These are phyloP conservation scores for Syzygium aqueum DNA, from an alignment of 345 rosid species.

Conservation along the genomic window DNA sequence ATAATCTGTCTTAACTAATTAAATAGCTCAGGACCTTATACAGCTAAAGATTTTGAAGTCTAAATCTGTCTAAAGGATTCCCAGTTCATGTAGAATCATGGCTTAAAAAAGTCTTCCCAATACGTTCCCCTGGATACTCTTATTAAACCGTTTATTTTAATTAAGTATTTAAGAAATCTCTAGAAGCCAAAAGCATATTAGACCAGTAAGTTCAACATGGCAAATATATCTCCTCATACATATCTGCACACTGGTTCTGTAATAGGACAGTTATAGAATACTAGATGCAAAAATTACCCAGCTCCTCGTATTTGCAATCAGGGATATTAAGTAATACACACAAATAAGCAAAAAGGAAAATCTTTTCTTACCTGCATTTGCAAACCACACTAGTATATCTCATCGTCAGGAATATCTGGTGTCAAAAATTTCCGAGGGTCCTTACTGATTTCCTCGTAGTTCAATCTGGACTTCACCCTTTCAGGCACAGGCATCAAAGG, in stretches of 20 bases:
- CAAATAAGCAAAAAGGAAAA: not conserved
- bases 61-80: not conserved
- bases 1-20: not conserved
- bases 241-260: not conserved
- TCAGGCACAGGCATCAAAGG: conserved; percentile 79
- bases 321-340: not conserved
- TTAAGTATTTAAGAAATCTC: not conserved
- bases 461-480: conserved; percentile 49
- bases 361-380: conserved; percentile 18
- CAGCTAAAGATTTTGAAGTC: not conserved
- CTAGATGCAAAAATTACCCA: not conserved
- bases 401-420: conserved; percentile 89
- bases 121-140: not conserved
- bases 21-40: not conserved
- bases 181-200: not conserved
- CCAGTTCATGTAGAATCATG: not conserved
- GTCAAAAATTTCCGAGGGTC: conserved; percentile 81
- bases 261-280: not conserved
- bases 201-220: not conserved
- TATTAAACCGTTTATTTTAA: not conserved
- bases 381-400: conserved; percentile 41
- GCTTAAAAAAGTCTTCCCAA: not conserved
- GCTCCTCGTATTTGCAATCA: not conserved
- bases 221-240: not conserved
- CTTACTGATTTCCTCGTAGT: conserved; percentile 47